Evolutionary conservation across 441 rosid species (phyloP), one percentile per base, ranked within the genome.

Genomic region (Erodium moschatum): DNA sequence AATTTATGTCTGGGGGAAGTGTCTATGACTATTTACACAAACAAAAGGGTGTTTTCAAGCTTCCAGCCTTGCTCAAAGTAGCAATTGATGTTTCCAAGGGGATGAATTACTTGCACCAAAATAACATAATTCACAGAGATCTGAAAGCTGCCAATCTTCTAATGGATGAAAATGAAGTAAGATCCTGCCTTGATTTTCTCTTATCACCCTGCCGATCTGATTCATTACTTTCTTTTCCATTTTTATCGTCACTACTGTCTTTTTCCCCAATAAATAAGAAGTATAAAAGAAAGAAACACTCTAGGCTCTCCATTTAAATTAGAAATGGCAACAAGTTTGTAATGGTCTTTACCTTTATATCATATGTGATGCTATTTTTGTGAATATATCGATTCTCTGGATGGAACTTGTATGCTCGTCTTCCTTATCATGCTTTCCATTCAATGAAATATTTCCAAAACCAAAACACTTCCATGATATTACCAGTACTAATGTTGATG

Each of bases 21-120:
- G 89, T 87, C 52, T 87, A 87, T 71, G 92, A 87, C 76, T 84
- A 83, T 75, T 80, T 87, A 65, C 92, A 87, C 76, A 87, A 87
- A 77, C 88, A 81, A 67, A 85, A 74, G 69, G 87, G 88, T 68
- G 82, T 80, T 54, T 87, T 87, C 75, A 87, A 84, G 83, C 88
- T 87, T 75, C 92, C 89, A 46, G 64, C 85, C 76, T 58, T 87
- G 76, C 78, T 87, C 69, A 87, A 82, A 80, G 87, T 85, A 68
- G 89, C 89, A 50, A 83, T 85, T 58, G 92, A 87, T 77, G 82
- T 87, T 65, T 84, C 88, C 78, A 87, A 87, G 77, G 92, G 92
- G 78, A 87, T 87, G 92, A 78, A 80, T 80, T 87, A 87, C 73
- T 78, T 87, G 72, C 92, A 87, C 78, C 88, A 85, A 69, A 87